Evolutionary conservation across 441 rosid genomes (phyloP).

Genomic region (Croton laevigatus): DNA sequence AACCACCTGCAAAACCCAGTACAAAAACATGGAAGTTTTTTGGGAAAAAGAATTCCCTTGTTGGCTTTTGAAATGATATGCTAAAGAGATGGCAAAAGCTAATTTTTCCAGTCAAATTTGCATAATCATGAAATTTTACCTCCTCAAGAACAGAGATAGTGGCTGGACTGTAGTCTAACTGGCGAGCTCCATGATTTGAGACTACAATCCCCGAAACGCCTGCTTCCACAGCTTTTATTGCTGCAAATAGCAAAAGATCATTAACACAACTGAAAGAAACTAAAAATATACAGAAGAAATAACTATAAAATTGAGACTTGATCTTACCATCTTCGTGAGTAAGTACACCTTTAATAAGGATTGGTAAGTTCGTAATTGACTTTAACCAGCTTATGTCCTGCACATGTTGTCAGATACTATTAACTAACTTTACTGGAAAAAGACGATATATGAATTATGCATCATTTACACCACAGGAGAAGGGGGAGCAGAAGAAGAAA

Average conservation of each 20-base stretch:
- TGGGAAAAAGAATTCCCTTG: not conserved
- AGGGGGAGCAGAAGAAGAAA: not conserved
- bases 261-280: not conserved
- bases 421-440: not conserved
- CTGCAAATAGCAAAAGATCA: conserved; percentile 27
- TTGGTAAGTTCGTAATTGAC: conserved; percentile 72
- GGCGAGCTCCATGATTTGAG: conserved; percentile 60
- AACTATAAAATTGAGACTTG: conserved; percentile 14
- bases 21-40: not conserved
- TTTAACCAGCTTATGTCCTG: conserved; percentile 80
- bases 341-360: conserved; percentile 75
- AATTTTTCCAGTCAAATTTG: not conserved
- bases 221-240: conserved; percentile 47
- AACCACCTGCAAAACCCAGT: conserved; percentile 48
- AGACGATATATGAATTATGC: not conserved
- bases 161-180: conserved; percentile 51
- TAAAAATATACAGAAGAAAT: not conserved
- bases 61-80: not conserved
- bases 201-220: conserved; percentile 51
- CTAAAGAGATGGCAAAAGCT: not conserved
- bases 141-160: conserved; percentile 51
- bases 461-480: not conserved
- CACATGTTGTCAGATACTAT: conserved; percentile 1
- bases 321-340: conserved; percentile 76
- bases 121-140: conserved; percentile 24